Conservation (phyloP, 306 rosid species). For the Corylus americana region DNA sequence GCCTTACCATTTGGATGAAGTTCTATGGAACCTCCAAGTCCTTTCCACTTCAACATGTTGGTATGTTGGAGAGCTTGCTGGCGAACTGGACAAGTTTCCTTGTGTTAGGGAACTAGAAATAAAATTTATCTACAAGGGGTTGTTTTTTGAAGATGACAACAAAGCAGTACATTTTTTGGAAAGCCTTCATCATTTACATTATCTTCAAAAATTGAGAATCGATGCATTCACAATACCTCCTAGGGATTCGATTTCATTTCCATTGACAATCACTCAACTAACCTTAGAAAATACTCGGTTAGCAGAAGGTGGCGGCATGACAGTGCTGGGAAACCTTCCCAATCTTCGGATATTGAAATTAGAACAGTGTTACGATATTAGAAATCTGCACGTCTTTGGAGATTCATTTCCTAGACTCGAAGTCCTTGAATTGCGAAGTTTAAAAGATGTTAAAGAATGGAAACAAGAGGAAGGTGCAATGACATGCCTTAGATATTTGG, state of each 20-base stretch:
- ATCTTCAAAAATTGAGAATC: neutral
- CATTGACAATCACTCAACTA: neutral
- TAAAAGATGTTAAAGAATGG: neutral
- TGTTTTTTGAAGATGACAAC: no score
- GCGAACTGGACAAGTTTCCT: neutral
- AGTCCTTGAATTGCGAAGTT: no score
- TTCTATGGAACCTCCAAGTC: neutral
- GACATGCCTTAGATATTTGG: neutral
- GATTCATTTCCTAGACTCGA: no score
- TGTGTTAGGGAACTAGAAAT: neutral
- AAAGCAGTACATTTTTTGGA: neutral
- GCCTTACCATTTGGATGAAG: no score
- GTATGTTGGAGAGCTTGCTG: neutral
- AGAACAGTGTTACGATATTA: no score
- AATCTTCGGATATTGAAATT: no score
- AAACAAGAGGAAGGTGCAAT: neutral
- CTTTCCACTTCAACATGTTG: neutral
- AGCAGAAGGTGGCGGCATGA: neutral
- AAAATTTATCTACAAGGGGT: no score
- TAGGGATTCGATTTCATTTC: neutral
- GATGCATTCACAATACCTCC: neutral
- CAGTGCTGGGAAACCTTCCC: no score
- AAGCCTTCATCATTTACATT: neutral
- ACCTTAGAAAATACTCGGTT: neutral
- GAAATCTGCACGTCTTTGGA: no score